Percentiles rank a stretch among this genome's conserved stretches.
Conservation (phyloP, 2,329 filamentous ascomycete species). For the Talaromyces sp. region DNA sequence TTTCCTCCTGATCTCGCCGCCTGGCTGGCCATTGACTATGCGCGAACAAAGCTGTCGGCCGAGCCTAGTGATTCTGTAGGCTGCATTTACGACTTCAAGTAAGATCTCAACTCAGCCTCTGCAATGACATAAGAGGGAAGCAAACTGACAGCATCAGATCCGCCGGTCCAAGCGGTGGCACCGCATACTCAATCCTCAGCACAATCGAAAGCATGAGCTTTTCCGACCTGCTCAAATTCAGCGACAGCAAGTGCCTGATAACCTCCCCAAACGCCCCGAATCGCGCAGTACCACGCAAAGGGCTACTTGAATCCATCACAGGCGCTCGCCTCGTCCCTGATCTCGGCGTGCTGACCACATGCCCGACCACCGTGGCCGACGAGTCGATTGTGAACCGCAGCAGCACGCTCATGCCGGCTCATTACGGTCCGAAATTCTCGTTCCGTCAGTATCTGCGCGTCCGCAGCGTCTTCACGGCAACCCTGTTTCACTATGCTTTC, state of each 20-base stretch:
- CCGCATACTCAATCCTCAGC: slow-evolving; percentile 61
- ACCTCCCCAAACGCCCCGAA: slow-evolving; percentile 35
- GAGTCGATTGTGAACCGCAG: slow-evolving; percentile 54
- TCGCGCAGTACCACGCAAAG: slow-evolving; percentile 25
- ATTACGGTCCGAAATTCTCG: slow-evolving; percentile 54
- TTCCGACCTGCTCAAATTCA: slow-evolving; percentile 41
- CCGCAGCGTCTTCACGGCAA: slow-evolving; percentile 42
- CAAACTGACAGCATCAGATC: slow-evolving; percentile 18
- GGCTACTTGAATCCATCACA: slow-evolving; percentile 30
- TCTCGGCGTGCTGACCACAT: slow-evolving; percentile 54
- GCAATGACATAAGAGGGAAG: no score
- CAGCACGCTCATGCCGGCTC: slow-evolving; percentile 52
- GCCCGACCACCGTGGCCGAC: slow-evolving; percentile 48
- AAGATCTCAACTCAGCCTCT: no score
- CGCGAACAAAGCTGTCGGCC: slow-evolving; percentile 46
- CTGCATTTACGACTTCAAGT: slow-evolving; percentile 50
- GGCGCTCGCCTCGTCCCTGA: slow-evolving; percentile 51
- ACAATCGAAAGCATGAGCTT: slow-evolving; percentile 43
- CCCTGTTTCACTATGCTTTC: slow-evolving; percentile 45
- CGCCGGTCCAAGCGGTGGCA: slow-evolving; percentile 51
- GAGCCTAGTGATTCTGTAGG: slow-evolving; percentile 48
- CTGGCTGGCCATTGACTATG: slow-evolving; percentile 48
- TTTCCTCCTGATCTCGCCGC: slow-evolving; percentile 53
- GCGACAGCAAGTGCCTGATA: slow-evolving; percentile 48
- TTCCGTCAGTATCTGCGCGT: slow-evolving; percentile 53